A percentile compares a stretch with the other conserved stretches of the same genome.
phyloP scores from a whole-genome alignment of 768 basidiomycete species.

The Trichaptum fuscoviolaceum region DNA sequence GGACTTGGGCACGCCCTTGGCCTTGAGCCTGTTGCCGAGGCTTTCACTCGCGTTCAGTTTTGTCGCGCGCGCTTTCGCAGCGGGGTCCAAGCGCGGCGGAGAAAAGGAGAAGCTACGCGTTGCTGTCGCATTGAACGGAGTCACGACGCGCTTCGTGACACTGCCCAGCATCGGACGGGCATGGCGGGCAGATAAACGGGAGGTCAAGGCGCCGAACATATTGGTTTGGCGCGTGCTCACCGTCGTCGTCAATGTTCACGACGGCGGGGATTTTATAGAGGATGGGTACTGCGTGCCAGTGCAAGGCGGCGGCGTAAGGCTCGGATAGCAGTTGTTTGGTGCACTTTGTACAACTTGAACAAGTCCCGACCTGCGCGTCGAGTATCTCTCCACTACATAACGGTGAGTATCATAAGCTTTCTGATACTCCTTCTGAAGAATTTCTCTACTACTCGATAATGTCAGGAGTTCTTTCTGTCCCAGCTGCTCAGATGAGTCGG shows the following conservation, averaged over 20 bases:
- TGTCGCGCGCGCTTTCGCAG: neutral
- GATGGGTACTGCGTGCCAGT: neutral
- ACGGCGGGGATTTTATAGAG: neutral
- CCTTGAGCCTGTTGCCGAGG: neutral
- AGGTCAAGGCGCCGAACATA: neutral
- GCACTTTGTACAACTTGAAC: neutral
- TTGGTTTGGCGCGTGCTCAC: neutral
- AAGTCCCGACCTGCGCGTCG: neutral
- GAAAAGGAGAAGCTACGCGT: neutral
- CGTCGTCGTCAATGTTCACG: neutral
- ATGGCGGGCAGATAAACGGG: neutral
- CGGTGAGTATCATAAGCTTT: too few relatives aligned
- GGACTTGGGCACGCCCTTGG: neutral
- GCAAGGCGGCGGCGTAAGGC: neutral
- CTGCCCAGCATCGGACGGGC: neutral
- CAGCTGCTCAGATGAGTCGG: conserved; percentile 70
- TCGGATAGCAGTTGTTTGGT: neutral
- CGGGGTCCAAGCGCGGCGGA: neutral
- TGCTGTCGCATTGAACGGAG: neutral
- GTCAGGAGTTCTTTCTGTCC: too few relatives aligned
- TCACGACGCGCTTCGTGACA: neutral
- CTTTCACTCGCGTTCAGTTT: neutral
- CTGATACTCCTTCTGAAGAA: too few relatives aligned
- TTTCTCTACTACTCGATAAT: too few relatives aligned
- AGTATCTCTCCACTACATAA: too few relatives aligned